These are phyloP conservation scores for Scheffersomyces amazonensis DNA, from an alignment of 805 yeast genomes.

Conservation along the genomic window DNA sequence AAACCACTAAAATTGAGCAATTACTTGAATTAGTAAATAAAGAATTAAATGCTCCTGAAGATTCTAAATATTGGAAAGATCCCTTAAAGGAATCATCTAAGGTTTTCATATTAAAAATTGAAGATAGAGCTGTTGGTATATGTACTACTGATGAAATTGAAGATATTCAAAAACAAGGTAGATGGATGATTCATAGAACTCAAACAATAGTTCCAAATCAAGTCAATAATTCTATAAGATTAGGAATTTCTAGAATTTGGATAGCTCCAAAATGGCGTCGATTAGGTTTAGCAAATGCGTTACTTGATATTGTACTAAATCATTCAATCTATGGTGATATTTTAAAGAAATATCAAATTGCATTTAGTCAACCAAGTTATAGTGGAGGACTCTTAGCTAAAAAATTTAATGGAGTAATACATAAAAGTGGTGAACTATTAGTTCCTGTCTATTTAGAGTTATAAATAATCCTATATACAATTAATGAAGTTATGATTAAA, in stretches of 20 bases:
- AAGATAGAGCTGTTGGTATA: constrained; percentile 51
- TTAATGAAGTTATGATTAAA: neutral
- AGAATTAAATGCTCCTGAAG: constrained; percentile 55
- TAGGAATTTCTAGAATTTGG: constrained; percentile 44
- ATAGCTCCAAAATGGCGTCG: constrained; percentile 46
- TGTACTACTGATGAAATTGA: constrained; percentile 48
- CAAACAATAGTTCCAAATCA: constrained; percentile 50
- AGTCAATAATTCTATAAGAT: constrained; percentile 26
- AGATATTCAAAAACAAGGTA: constrained; percentile 28
- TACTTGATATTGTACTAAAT: constrained; percentile 43
- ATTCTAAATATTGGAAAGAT: constrained; percentile 30
- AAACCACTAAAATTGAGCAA: constrained; percentile 22
- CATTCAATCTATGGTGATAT: constrained; percentile 49
- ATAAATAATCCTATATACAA: neutral
- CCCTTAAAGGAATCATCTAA: constrained; percentile 12
- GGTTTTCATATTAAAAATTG: constrained; percentile 48
- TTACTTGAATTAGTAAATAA: constrained; percentile 54
- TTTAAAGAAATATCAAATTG: constrained; percentile 44
- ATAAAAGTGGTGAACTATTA: constrained; percentile 48
- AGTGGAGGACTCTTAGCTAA: constrained; percentile 61
- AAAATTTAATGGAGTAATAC: constrained; percentile 52
- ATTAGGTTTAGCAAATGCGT: constrained; percentile 44
- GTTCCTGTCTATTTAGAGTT: constrained; percentile 44
- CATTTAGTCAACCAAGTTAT: constrained; percentile 73
- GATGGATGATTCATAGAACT: constrained; percentile 59